Evolutionary conservation across 2,329 filamentous ascomycete genomes (phyloP).

Genomic region (Beauveria sp.): DNA sequence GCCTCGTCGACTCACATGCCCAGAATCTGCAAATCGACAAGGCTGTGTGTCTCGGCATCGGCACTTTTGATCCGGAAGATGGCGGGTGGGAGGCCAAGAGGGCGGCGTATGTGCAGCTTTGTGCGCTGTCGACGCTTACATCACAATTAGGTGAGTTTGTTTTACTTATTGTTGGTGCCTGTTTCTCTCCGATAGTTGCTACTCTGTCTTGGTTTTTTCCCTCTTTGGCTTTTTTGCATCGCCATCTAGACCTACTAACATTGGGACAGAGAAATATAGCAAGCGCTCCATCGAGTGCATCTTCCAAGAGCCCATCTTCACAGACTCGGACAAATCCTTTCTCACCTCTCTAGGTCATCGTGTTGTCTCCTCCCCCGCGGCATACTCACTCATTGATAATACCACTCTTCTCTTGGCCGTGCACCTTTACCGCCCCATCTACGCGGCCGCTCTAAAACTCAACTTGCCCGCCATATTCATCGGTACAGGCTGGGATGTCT

Average conservation of each 20-base stretch:
- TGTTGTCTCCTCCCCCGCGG: slow-evolving; percentile 43
- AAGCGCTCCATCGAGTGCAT: slow-evolving; percentile 30
- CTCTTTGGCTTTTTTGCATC: not conserved
- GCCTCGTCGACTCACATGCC: slow-evolving; percentile 23
- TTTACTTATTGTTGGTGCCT: not conserved
- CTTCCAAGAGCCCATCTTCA: slow-evolving; percentile 50
- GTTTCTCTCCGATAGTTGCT: too few relatives aligned
- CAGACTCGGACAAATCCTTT: slow-evolving; percentile 40
- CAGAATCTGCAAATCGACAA: slow-evolving; percentile 21
- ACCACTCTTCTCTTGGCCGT: slow-evolving; percentile 53
- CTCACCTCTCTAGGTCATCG: slow-evolving; percentile 46
- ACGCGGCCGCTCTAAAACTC: slow-evolving; percentile 39
- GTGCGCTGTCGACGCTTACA: slow-evolving; percentile 43
- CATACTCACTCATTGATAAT: slow-evolving; percentile 40
- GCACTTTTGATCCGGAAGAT: slow-evolving; percentile 44
- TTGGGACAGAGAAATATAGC: not conserved
- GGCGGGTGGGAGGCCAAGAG: slow-evolving; percentile 37
- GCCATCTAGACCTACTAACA: not conserved
- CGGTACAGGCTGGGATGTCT: slow-evolving; percentile 45
- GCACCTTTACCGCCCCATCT: slow-evolving; percentile 50
- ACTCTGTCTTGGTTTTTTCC: not conserved
- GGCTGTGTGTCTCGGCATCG: slow-evolving; percentile 48
- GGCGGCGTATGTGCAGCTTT: slow-evolving; percentile 43
- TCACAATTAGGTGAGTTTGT: slow-evolving; percentile 30
- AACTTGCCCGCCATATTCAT: slow-evolving; percentile 47